Percentiles rank a stretch among this genome's conserved stretches.
These are phyloP conservation scores for Arctium minus DNA, from an alignment of 129 eudicot species.

Conservation along the genomic window DNA sequence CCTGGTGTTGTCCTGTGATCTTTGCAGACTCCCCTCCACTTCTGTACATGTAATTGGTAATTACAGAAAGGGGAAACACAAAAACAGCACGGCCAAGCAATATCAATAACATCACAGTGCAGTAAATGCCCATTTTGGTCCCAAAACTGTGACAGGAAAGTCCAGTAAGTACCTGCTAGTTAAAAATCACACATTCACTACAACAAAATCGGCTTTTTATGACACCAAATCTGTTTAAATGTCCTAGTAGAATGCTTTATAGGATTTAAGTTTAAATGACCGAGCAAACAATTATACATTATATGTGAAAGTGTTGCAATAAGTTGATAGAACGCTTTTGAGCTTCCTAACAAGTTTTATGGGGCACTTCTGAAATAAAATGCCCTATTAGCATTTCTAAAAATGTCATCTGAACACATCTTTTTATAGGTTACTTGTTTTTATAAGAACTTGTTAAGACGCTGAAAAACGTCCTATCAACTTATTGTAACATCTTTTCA, in stretches of 20 bases:
- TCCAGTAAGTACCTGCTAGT: not conserved
- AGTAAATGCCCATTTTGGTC: slow-evolving; percentile 53
- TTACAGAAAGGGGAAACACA: slow-evolving; percentile 73
- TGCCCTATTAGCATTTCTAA: not conserved
- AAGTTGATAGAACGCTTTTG: not conserved
- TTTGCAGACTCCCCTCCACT: slow-evolving; percentile 45
- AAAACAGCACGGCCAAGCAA: slow-evolving; percentile 81
- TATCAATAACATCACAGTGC: slow-evolving; percentile 51
- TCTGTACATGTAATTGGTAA: slow-evolving; percentile 64
- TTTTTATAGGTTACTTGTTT: not conserved
- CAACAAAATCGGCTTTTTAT: not conserved
- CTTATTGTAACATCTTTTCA: not conserved
- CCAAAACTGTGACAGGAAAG: slow-evolving; percentile 42
- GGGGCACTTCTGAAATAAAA: not conserved
- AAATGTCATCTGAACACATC: not conserved
- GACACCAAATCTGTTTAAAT: not conserved
- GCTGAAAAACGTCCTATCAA: not conserved
- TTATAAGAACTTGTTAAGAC: not conserved
- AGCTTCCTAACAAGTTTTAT: not conserved
- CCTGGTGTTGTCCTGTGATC: slow-evolving; percentile 69
- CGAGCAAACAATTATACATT: not conserved
- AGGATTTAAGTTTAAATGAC: not conserved
- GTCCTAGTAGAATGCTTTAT: not conserved
- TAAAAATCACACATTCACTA: not conserved
- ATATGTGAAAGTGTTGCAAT: not conserved